A percentile compares a stretch with the other conserved stretches of the same genome.
Evolutionary conservation across 306 rosid species (phyloP).

Genomic region (Gleditsia sinensis): DNA sequence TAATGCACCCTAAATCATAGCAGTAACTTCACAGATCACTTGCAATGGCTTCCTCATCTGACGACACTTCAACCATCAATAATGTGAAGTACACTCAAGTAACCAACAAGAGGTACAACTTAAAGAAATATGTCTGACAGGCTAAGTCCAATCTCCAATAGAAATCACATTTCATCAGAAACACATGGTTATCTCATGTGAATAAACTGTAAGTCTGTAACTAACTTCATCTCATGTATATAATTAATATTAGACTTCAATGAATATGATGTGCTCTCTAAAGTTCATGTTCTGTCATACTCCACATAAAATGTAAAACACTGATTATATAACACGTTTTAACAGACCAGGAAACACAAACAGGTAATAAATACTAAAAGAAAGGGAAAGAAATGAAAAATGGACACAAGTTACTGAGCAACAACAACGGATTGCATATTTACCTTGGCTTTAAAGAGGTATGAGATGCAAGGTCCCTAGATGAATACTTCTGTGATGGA

Average conservation of each 20-base stretch:
- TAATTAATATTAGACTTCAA: neutral
- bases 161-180: too few relatives aligned
- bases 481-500: slow-evolving; percentile 89
- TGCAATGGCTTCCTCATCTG: neutral
- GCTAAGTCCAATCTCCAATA: too few relatives aligned
- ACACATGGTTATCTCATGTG: too few relatives aligned
- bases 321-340: neutral
- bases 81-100: too few relatives aligned
- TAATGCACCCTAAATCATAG: neutral
- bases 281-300: neutral
- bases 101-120: too few relatives aligned
- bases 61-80: too few relatives aligned
- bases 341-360: neutral
- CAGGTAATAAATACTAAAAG: neutral
- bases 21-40: neutral
- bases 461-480: slow-evolving; percentile 88
- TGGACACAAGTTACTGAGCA: neutral
- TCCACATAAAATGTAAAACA: neutral
- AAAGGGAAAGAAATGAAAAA: neutral
- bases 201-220: neutral
- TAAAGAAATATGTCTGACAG: too few relatives aligned
- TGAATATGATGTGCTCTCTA: neutral
- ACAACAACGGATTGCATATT: neutral
- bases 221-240: neutral
- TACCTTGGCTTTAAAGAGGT: slow-evolving; percentile 85